Base-by-base conservation (phyloP, 2,329 filamentous ascomycete genomes). In the Paradendryphiella salina region DNA sequence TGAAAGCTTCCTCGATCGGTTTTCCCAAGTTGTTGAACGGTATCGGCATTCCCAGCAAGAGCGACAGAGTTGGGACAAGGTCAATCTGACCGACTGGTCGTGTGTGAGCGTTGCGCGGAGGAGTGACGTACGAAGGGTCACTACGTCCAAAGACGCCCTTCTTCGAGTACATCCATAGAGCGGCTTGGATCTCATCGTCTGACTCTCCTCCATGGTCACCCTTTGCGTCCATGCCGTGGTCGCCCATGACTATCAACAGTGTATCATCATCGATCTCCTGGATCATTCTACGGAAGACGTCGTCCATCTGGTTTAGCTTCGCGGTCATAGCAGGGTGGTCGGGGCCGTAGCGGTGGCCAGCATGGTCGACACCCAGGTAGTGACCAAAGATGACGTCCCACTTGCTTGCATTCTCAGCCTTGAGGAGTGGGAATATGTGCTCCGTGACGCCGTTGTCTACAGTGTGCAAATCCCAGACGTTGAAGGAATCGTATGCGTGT, bases 201-300 rank as follows among this genome's bases (percentile, higher is more conserved):
- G 93, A 96, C 77, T 99, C 94, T 46, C 94, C 94, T n/a, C 94
- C 94, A 68, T 99, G 94, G 61, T 99, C 94, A 14, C 94, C 94
- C 76, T 99, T 97, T 54, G 83, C 79, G 72, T 99, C 94, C 94
- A 99, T 99, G 9, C 94, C 94, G 69, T 99, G 94, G 70, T 99
- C 94, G n/a, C 94, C 94, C 90, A 99, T 96, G 11, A 99, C 89
- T 15, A 99, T 85, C 29, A 99, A 78, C 17, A 99, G 78, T 0
- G 94, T 99, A 47, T 90, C 78, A 45, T 96, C 88, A 63, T 96
- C 93, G 14, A 99, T 77, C 3, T 78, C 77, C 0, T 82, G 78
- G 3, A 89, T 85, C 46, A 97, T 79, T 20, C 87, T 80, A 35
- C 85, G 82, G 50, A 97, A 80, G 23, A 96, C 86, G 0, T 71